Percentiles rank a stretch among this genome's conserved stretches.
Evolutionary conservation across 495 filamentous ascomycete species (phyloP).

Genomic region (Lasiosphaeris hirsuta): DNA sequence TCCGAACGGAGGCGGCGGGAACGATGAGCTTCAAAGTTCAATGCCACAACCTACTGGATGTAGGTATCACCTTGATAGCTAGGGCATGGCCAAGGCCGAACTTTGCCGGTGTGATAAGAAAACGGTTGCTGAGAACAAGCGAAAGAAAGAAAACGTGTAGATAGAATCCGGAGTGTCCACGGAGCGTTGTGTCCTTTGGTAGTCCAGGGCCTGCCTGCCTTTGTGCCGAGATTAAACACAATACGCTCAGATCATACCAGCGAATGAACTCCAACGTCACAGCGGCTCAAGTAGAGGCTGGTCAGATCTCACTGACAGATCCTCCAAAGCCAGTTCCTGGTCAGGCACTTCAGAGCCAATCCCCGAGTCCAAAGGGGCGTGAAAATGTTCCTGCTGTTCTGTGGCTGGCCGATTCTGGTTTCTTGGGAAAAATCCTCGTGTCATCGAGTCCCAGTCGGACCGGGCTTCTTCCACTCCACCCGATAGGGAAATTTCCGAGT

Average conservation of each 20-base stretch:
- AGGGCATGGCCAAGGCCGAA: too few relatives aligned
- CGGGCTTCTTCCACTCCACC: constrained; percentile 5
- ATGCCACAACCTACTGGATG: too few relatives aligned
- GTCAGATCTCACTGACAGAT: constrained; percentile 1
- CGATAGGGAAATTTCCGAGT: constrained; percentile 23
- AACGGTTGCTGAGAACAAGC: too few relatives aligned
- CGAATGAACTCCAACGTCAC: not conserved
- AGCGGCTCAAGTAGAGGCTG: constrained; percentile 15
- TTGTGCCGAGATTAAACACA: not conserved
- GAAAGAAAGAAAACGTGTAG: too few relatives aligned
- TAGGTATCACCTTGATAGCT: too few relatives aligned
- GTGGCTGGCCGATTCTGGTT: not conserved
- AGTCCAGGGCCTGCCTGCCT: not conserved
- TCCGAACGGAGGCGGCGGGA: too few relatives aligned
- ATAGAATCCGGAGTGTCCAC: not conserved
- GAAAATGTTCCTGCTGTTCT: constrained; percentile 1
- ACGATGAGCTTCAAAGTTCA: too few relatives aligned
- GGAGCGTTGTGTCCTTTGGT: not conserved
- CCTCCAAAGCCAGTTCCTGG: constrained; percentile 3
- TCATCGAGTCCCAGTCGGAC: constrained; percentile 20
- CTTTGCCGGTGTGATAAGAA: too few relatives aligned
- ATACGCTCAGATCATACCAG: too few relatives aligned
- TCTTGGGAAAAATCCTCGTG: constrained; percentile 11
- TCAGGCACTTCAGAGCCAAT: not conserved
- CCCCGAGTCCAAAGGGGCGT: not conserved